Base-by-base conservation (phyloP, 2,329 filamentous ascomycete genomes). In the Tolypocladium inflatum region DNA sequence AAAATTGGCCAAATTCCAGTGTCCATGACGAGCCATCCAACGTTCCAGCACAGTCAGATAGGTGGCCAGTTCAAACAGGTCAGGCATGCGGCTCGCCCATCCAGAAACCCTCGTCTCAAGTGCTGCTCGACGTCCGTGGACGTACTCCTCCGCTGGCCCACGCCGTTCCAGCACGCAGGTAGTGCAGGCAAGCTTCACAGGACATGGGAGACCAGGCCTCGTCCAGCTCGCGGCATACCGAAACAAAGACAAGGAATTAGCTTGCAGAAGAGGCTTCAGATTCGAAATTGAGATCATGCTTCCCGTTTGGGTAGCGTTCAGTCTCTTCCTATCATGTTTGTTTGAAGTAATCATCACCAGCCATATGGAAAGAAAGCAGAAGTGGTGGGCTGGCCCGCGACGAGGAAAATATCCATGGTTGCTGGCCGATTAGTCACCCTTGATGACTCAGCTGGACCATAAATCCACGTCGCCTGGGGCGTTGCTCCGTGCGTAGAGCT, bases 241-340 rank as follows among this genome's bases (percentile, higher is more conserved):
- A 23, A 54, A 39, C 7, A 9, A 39, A 38, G 23, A 42, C 23
- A 55, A n/a, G 11, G n/a, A 21, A 54, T 4, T 15, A 39, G 17
- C 11, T 54, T 54, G 35, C 19, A 15, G 3, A 54, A n/a, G 2
- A 45, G 74, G 81, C 81, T 83, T 85, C 82, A 85, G 83, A 85
- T 81, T 78, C 71, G 70, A 73, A 74, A 72, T 76, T 84, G 78
- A 84, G 78, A 85, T 85, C 83, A 85, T 79, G 74, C 76, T 77
- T 74, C 74, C 77, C 73, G 63, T 61, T 61, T 62, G 67, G 73
- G 73, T 72, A 79, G 76, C 78, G 75, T 80, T 85, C 81, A 85
- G 77, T 80, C 82, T 86, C 83, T 86, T 86, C 83, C 83, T 86
- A 86, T 86, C 80, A 83, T 83, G 68, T 74, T 76, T 74, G 76